Percentiles rank a stretch among this genome's conserved stretches.
Conservation (phyloP, 139 green algal species). For the Chlamydomonas sp. region DNA sequence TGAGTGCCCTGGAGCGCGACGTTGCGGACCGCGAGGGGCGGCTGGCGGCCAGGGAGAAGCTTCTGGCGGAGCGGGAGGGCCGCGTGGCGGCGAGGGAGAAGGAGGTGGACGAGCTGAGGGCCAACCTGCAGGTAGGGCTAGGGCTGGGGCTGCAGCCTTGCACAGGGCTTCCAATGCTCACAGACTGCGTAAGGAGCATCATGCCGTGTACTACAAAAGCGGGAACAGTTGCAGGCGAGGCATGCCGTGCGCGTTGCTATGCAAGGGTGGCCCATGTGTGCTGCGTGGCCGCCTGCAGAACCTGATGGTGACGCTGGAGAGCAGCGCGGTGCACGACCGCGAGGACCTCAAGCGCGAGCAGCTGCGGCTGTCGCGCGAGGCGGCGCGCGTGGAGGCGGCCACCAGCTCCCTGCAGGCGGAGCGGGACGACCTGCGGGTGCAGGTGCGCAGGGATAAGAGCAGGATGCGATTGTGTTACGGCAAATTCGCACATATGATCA, state of each 20-base stretch:
- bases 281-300: slow-evolving; percentile 16
- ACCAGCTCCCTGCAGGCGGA: slow-evolving; percentile 39
- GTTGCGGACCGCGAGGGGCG: slow-evolving; percentile 51
- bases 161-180: too few relatives aligned
- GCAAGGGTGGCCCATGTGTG: too few relatives aligned
- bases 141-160: not conserved
- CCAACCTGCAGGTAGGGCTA: slow-evolving; percentile 39
- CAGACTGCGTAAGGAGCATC: too few relatives aligned
- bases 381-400: slow-evolving; percentile 56
- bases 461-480: not conserved
- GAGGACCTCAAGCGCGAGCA: slow-evolving; percentile 58
- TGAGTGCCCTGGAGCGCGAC: slow-evolving; percentile 49
- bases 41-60: slow-evolving; percentile 39
- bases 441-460: slow-evolving; percentile 4
- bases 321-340: slow-evolving; percentile 33
- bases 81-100: slow-evolving; percentile 38
- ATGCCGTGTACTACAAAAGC: too few relatives aligned
- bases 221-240: too few relatives aligned
- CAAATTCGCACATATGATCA: not conserved
- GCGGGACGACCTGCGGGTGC: slow-evolving; percentile 49
- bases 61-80: slow-evolving; percentile 46
- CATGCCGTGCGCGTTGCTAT: too few relatives aligned
- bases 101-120: slow-evolving; percentile 46
- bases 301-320: slow-evolving; percentile 51
- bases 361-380: slow-evolving; percentile 45